These are phyloP conservation scores for Dactylonectria macrodidyma DNA, from an alignment of 2,329 filamentous ascomycete genomes.

Conservation along the genomic window DNA sequence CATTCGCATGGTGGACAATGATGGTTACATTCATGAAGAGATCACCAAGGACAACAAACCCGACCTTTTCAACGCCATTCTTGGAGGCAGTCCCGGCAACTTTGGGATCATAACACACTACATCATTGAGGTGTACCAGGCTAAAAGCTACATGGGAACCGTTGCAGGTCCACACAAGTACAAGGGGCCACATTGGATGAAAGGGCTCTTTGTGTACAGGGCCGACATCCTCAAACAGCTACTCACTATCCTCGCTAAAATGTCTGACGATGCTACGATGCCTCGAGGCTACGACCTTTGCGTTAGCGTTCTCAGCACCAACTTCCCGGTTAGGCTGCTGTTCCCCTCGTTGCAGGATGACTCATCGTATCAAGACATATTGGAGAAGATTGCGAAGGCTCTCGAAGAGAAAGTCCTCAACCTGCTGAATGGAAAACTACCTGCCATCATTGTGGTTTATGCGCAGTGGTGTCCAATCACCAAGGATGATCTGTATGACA, in stretches of 20 bases:
- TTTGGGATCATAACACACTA: constrained; percentile 69
- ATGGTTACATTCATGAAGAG: constrained; percentile 58
- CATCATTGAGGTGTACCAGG: constrained; percentile 60
- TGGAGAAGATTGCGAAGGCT: constrained; percentile 53
- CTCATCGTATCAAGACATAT: constrained; percentile 34
- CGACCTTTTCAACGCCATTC: constrained; percentile 72
- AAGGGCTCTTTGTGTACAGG: constrained; percentile 59
- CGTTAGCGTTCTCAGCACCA: constrained; percentile 61
- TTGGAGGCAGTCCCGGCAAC: constrained; percentile 71
- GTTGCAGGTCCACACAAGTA: constrained; percentile 30
- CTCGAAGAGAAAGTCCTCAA: constrained; percentile 56
- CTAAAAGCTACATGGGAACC: constrained; percentile 55
- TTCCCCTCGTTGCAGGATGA: constrained; percentile 54
- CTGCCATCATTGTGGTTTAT: constrained; percentile 60
- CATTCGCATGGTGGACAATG: constrained; percentile 62
- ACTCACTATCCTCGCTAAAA: constrained; percentile 58
- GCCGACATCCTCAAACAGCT: constrained; percentile 55
- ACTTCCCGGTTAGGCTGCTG: constrained; percentile 54
- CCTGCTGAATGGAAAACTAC: constrained; percentile 55
- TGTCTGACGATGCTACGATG: constrained; percentile 59
- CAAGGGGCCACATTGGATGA: constrained; percentile 50
- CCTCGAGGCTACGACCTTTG: constrained; percentile 64
- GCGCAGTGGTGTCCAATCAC: constrained; percentile 63
- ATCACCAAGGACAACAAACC: constrained; percentile 64
- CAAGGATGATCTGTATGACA: constrained; percentile 53